Evolutionary conservation across 129 eudicot species (phyloP).

Genomic region (Erigeron canadensis): DNA sequence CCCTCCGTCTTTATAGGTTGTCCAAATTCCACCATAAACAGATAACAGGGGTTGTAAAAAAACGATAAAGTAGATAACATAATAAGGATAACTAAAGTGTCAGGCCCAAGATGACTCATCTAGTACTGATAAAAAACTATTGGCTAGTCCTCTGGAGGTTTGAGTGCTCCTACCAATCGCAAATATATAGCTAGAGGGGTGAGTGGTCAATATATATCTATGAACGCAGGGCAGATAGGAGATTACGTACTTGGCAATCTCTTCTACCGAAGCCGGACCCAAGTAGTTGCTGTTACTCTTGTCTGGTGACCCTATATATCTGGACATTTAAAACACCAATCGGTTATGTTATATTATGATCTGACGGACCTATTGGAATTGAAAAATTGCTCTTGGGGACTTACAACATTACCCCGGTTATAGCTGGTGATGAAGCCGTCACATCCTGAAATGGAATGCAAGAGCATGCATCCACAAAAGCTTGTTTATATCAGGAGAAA

Average conservation of each 20-base stretch:
- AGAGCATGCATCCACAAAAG: conserved; percentile 5
- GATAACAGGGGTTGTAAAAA: no score
- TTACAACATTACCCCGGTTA: conserved; percentile 80
- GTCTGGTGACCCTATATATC: conserved; percentile 89
- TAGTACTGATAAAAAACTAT: no score
- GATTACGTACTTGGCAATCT: conserved; percentile 67
- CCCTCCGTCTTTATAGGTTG: no score
- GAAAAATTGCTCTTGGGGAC: conserved; percentile 31
- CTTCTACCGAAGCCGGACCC: conserved; percentile 84
- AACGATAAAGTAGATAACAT: no score
- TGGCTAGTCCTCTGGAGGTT: background rate
- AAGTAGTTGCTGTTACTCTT: conserved; percentile 68
- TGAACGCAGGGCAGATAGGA: conserved; percentile 7
- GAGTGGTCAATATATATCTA: background rate
- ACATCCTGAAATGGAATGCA: conserved; percentile 47
- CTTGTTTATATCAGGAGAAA: conserved; percentile 1
- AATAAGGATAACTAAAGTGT: no score
- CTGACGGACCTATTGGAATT: conserved; percentile 11
- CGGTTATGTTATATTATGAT: background rate
- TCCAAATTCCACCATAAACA: no score
- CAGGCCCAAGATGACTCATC: no score
- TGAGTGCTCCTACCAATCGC: background rate
- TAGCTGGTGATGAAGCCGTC: conserved; percentile 48
- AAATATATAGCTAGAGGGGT: background rate
- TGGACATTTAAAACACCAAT: conserved; percentile 28